Conservation (phyloP, 257 asterid genomes). For the Ocimum tenuiflorum region DNA sequence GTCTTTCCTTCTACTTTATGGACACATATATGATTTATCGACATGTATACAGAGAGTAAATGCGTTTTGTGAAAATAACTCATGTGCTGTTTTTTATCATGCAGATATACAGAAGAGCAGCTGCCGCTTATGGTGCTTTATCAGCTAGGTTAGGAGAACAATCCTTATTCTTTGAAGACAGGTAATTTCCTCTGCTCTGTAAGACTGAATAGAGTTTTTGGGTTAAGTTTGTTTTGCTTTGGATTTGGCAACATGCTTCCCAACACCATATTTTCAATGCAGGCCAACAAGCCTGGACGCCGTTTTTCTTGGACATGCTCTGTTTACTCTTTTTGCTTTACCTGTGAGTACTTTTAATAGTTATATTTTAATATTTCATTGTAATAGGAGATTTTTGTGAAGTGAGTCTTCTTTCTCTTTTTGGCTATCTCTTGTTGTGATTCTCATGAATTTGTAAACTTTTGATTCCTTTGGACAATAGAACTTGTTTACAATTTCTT, state of each 20-base stretch:
- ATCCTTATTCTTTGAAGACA: conserved; percentile 55
- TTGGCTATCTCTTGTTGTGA: no score
- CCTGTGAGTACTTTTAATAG: conserved; percentile 61
- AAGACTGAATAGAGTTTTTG: background rate
- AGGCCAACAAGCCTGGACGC: conserved; percentile 98
- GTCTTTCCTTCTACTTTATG: background rate
- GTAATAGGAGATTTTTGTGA: background rate
- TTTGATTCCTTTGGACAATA: no score
- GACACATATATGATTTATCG: background rate
- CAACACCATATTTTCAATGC: conserved; percentile 21
- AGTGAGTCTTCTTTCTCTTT: no score
- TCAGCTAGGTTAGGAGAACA: conserved; percentile 73
- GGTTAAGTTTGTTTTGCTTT: background rate
- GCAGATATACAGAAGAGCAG: conserved; percentile 77
- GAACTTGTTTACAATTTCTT: no score
- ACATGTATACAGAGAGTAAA: background rate
- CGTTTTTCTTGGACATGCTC: conserved; percentile 63
- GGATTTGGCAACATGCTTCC: conserved; percentile 3
- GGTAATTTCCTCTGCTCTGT: conserved; percentile 35
- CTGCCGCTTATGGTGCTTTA: conserved; percentile 57
- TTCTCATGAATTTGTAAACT: no score
- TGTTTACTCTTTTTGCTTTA: conserved; percentile 70
- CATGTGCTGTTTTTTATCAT: background rate
- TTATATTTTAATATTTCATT: background rate
- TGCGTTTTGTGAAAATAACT: background rate